Percentiles rank a stretch among this genome's conserved stretches.
Conservation (phyloP, 2,329 filamentous ascomycete genomes). For the Fusarium burgessii region DNA sequence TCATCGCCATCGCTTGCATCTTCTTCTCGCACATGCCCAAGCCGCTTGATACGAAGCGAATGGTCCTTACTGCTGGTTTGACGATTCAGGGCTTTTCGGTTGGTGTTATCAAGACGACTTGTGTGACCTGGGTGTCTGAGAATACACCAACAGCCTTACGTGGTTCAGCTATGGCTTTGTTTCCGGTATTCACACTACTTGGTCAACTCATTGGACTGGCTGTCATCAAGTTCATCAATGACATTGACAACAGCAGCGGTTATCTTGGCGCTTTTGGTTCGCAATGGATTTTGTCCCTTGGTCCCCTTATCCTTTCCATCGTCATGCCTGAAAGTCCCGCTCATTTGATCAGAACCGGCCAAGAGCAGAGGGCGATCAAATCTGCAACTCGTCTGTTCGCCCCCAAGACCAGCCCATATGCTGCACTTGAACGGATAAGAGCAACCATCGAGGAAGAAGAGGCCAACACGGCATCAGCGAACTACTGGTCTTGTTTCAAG, state of each 20-base stretch:
- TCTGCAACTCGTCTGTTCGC: constrained; percentile 39
- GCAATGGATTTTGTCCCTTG: constrained; percentile 40
- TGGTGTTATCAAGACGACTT: constrained; percentile 43
- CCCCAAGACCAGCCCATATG: constrained; percentile 28
- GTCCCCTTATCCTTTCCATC: constrained; percentile 40
- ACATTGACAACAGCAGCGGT: constrained; percentile 21
- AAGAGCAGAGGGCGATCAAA: constrained; percentile 29
- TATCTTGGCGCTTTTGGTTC: constrained; percentile 46
- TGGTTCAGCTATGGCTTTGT: constrained; percentile 46
- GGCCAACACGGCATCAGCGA: constrained; percentile 42
- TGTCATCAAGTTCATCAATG: constrained; percentile 42
- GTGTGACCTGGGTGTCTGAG: constrained; percentile 55
- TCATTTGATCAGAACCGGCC: constrained; percentile 35
- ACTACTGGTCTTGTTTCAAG: constrained; percentile 58
- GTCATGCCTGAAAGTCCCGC: constrained; percentile 48
- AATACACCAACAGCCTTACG: constrained; percentile 46
- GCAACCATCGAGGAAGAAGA: constrained; percentile 57
- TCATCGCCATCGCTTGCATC: constrained; percentile 40
- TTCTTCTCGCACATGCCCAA: constrained; percentile 45
- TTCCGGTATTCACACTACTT: constrained; percentile 45
- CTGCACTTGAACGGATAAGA: constrained; percentile 34
- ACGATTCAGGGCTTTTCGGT: constrained; percentile 46
- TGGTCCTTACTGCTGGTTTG: constrained; percentile 45
- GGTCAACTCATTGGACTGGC: constrained; percentile 46
- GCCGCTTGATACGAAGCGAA: constrained; percentile 25